Evolutionary conservation across 768 basidiomycete species (phyloP).

Genomic region (Auricularia sp.): DNA sequence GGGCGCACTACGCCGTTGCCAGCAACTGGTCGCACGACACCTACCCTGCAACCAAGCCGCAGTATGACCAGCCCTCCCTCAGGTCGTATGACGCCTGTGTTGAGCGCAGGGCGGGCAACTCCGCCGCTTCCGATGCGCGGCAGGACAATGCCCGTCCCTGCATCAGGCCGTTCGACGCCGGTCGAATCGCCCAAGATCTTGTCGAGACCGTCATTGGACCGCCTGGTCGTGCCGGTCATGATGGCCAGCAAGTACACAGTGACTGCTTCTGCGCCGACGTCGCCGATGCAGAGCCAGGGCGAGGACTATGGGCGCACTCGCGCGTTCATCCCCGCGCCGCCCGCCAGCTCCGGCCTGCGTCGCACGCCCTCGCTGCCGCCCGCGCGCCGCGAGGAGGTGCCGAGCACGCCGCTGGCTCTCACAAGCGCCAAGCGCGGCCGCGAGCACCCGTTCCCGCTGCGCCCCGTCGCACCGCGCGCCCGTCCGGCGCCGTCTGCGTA

Average conservation of each 20-base stretch:
- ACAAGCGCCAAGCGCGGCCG: neutral
- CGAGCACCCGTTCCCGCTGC: slow-evolving; percentile 1
- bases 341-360: neutral
- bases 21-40: neutral
- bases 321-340: neutral
- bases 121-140: neutral
- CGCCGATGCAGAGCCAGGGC: neutral
- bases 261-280: neutral
- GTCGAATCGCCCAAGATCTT: neutral
- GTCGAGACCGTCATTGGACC: too few species aligned
- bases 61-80: neutral
- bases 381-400: neutral
- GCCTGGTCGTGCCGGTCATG: too few species aligned
- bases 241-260: neutral
- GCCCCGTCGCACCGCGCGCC: neutral
- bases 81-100: too few species aligned
- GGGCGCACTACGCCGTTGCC: neutral
- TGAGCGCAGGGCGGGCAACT: too few species aligned
- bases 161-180: neutral
- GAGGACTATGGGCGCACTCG: neutral
- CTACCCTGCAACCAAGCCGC: neutral
- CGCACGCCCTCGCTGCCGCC: neutral
- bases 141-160: neutral
- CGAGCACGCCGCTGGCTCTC: neutral
- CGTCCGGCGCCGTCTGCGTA: neutral